Evolutionary conservation across 805 yeast genomes (phyloP).

Genomic region (Metschnikowia arizonensis): DNA sequence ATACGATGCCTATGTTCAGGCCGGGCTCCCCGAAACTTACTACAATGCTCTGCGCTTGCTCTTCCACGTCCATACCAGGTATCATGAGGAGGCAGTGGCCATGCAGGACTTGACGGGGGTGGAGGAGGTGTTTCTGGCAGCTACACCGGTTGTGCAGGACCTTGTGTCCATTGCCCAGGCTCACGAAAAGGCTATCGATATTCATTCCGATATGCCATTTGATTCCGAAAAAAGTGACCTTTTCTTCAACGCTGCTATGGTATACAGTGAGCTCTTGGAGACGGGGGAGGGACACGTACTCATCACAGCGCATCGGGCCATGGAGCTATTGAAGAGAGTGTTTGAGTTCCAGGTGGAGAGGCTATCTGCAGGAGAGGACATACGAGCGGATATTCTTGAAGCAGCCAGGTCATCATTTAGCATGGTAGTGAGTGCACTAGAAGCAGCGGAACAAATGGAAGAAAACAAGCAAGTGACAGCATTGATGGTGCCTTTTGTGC

Average conservation of each 20-base stretch:
- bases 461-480: neutral
- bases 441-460: slow-evolving; percentile 9
- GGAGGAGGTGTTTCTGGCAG: slow-evolving; percentile 29
- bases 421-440: slow-evolving; percentile 30
- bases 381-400: slow-evolving; percentile 29
- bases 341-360: slow-evolving; percentile 25
- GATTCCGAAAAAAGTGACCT: slow-evolving; percentile 30
- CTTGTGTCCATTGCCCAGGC: slow-evolving; percentile 32
- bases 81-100: slow-evolving; percentile 36
- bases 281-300: slow-evolving; percentile 18
- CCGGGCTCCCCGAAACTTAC: slow-evolving; percentile 16
- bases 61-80: slow-evolving; percentile 54
- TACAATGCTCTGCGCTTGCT: slow-evolving; percentile 59
- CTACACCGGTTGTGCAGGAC: slow-evolving; percentile 38
- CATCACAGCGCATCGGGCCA: slow-evolving; percentile 8
- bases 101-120: slow-evolving; percentile 28
- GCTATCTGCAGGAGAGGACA: slow-evolving; percentile 24
- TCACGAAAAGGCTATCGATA: slow-evolving; percentile 37
- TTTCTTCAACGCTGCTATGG: slow-evolving; percentile 44
- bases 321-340: slow-evolving; percentile 23
- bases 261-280: slow-evolving; percentile 46
- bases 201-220: slow-evolving; percentile 10
- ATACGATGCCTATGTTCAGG: slow-evolving; percentile 34
- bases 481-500: slow-evolving; percentile 20
- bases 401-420: slow-evolving; percentile 28